Base-by-base conservation (phyloP, 768 basidiomycete species). In the Lactarius psammicola region DNA sequence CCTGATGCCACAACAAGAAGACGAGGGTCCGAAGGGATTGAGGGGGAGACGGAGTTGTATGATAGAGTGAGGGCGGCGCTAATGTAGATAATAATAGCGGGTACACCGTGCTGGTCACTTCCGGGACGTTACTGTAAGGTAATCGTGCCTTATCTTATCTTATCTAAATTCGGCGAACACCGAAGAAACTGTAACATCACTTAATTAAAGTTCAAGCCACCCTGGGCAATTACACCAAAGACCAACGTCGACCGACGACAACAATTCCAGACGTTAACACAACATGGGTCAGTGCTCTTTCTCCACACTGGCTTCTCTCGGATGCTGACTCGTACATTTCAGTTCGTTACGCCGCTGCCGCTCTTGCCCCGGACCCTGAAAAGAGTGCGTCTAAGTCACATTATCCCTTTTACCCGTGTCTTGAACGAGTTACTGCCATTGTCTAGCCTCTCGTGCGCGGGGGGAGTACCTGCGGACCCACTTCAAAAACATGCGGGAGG, bases 401-500 rank as follows among this genome's bases (percentile, higher is more conserved):
- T 44, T 7, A 15, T 54, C 31, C 23, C 53, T 42, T 71, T 60
- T 71, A 49, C 71, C 60, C 31, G 17, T 40, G 54, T 60, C 69
- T 62, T 59, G 65, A 56, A 36, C 64, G 60, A 26, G 26, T 23
- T 49, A 5, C 11, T 57, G 17, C 42, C 38, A 64, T 67, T 58
- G 28, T 63, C 59, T 69, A 96, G 94, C 92, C 77, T 88, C 95
- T 74, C 90, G 86, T 75, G 90, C 95, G 66, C 90, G 91, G 74
- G 95, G 95, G 74, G 94, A 96, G 82, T 95, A 98, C 85, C 87
- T 97, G 75, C 92, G 95, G 74, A 98, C 97, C 56, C 96, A 98
- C 83, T 99, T 97, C 88, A 99, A 99, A 90, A 99, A 98, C 87
- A 98, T 97, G 94, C 89, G 93, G 69, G 97, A 99, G 80, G 97